phyloP scores from a whole-genome alignment of 1,284 basidiomycete genomes.

The Microbotryum silenes-acaulis region DNA sequence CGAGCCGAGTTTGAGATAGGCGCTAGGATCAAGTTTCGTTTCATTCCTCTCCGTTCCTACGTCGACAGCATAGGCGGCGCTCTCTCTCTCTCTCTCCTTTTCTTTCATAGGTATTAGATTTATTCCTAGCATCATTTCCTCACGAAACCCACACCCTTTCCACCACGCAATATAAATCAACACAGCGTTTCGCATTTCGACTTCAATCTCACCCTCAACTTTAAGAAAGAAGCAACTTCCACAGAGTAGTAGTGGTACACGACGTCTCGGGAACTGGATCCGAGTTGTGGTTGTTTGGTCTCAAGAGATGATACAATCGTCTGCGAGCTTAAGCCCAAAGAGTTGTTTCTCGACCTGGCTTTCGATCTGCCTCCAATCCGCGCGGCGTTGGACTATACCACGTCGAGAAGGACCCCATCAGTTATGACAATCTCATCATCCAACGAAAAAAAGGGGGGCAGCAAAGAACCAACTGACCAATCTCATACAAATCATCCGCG shows the following conservation, averaged over 20 bases:
- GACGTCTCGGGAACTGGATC: too few relatives aligned
- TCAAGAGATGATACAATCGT: conserved; percentile 31
- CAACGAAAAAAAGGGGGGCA: background rate
- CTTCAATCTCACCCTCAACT: too few relatives aligned
- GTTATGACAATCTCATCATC: background rate
- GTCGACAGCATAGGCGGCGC: background rate
- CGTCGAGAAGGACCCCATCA: background rate
- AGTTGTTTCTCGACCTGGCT: conserved; percentile 77
- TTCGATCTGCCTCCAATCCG: conserved; percentile 96
- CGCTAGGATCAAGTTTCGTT: too few relatives aligned
- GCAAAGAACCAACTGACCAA: conserved; percentile 39
- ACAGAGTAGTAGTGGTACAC: too few relatives aligned
- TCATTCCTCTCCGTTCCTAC: background rate
- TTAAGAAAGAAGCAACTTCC: too few relatives aligned
- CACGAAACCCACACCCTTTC: background rate
- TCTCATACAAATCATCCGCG: conserved; percentile 83
- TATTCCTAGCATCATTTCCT: background rate
- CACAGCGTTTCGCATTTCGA: too few relatives aligned
- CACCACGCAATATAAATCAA: background rate
- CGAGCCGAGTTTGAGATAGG: background rate
- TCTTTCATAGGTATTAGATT: background rate
- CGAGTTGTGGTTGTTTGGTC: too few relatives aligned
- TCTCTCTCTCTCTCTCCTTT: background rate
- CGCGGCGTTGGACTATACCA: conserved; percentile 49
- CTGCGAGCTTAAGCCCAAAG: conserved; percentile 32